A percentile compares a stretch with the other conserved stretches of the same genome.
Conservation (phyloP, 2,329 filamentous ascomycete genomes). For the Didymellaceae sp. region DNA sequence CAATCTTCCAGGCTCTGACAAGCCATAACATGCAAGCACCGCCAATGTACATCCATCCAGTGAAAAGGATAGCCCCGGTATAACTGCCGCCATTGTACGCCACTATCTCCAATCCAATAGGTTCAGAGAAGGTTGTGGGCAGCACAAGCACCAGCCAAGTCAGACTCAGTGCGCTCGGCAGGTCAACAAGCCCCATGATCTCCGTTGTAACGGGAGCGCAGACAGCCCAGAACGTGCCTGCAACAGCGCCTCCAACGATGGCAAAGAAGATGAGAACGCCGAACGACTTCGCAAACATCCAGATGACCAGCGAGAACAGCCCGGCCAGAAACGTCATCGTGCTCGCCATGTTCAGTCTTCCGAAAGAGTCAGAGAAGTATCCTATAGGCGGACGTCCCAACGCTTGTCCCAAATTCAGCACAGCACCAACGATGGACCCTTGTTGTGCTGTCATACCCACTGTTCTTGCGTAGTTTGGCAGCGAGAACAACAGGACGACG, state of each 20-base stretch:
- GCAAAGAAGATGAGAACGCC: constrained; percentile 75
- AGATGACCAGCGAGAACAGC: constrained; percentile 72
- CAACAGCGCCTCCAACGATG: constrained; percentile 69
- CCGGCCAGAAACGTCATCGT: constrained; percentile 69
- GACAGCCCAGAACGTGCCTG: constrained; percentile 71
- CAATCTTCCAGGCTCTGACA: constrained; percentile 67
- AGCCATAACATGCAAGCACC: constrained; percentile 61
- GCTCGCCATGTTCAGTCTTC: constrained; percentile 75
- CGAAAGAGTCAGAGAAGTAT: constrained; percentile 72
- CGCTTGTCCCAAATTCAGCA: constrained; percentile 72
- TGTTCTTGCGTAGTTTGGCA: constrained; percentile 74
- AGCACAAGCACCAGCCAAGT: constrained; percentile 75
- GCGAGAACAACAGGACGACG: constrained; percentile 75
- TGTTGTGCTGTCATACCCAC: constrained; percentile 72
- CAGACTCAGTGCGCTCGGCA: constrained; percentile 73
- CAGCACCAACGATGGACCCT: constrained; percentile 73
- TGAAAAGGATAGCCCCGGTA: constrained; percentile 65
- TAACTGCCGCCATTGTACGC: constrained; percentile 58
- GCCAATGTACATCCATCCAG: constrained; percentile 67
- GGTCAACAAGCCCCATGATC: constrained; percentile 71
- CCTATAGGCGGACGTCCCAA: constrained; percentile 76
- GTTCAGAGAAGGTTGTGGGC: constrained; percentile 69
- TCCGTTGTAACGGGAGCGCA: constrained; percentile 75
- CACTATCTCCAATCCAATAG: constrained; percentile 63
- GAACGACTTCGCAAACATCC: constrained; percentile 73